phyloP scores from a whole-genome alignment of 805 yeast species.

The Cyberlindnera suaveolens region DNA sequence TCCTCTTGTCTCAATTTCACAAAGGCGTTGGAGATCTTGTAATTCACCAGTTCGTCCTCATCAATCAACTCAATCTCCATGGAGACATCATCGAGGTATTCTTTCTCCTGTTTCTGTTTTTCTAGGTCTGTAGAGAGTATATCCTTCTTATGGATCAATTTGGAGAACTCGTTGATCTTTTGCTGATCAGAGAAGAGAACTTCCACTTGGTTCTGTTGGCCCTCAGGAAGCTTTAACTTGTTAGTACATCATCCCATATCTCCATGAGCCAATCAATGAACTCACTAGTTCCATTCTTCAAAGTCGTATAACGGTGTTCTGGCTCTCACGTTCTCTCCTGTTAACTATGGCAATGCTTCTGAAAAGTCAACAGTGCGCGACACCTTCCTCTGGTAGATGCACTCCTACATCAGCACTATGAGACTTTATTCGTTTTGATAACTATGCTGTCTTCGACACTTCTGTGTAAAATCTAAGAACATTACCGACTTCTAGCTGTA shows the following conservation, averaged over 20 bases:
- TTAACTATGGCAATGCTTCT: background rate
- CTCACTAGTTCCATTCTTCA: constrained; percentile 13
- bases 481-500: constrained; percentile 3
- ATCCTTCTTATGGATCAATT: constrained; percentile 68
- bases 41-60: constrained; percentile 63
- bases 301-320: background rate
- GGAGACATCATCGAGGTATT: constrained; percentile 79
- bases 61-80: constrained; percentile 84
- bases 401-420: no score
- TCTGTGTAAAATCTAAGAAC: background rate
- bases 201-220: constrained; percentile 32
- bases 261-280: background rate
- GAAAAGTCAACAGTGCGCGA: background rate
- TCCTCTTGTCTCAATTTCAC: constrained; percentile 60
- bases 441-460: background rate
- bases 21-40: constrained; percentile 77
- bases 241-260: background rate
- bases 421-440: no score
- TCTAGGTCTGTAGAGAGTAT: constrained; percentile 43
- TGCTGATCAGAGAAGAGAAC: constrained; percentile 64
- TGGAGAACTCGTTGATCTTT: constrained; percentile 82
- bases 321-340: background rate
- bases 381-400: no score
- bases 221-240: constrained; percentile 30
- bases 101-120: constrained; percentile 61